Base-by-base conservation (phyloP, 78 protist genomes). In the Diacronema lutheri region DNA sequence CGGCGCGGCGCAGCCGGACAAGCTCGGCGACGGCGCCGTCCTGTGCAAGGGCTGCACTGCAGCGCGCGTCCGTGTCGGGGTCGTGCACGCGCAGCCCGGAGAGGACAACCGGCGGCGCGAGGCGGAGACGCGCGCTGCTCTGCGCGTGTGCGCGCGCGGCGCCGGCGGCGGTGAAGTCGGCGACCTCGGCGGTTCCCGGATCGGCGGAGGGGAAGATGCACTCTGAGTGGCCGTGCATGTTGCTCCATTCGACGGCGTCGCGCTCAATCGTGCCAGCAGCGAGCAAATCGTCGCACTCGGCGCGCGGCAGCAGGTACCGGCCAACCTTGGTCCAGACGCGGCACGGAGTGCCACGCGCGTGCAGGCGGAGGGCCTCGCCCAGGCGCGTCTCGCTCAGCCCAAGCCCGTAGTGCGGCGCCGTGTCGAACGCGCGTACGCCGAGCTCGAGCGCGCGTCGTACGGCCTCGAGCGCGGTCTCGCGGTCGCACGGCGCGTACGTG, bases 331-430 rank as follows among this genome's bases (percentile, higher is more conserved):
- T 65, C 35, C 35, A 26, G 37, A 33, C 38, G 1, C n/a, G 35
- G 20, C 19, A 29, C 38, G 72, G 35, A 2, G 44, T 9, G 20
- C 72, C 72, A 7, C 50, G 50, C 50, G 50, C 16, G 50, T 9
- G 50, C 37, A 2, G 1, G 37, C 9, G 31, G 37, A 65, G 31
- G 38, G 37, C 72, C 35, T 19, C 7, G 12, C 37, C 72, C 16
- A 65, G 23, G 37, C n/a, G 35, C 12, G n/a, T 11, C 72, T 65
- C 72, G n/a, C 35, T 25, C 37, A 11, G 12, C 16, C 72, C 72
- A 38, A 19, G n/a, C 37, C 72, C 72, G 72, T 65, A 65, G 44
- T 12, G 38, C 72, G 72, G 72, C 37, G 72, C 72, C 37, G 72
- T 65, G 37, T 65, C 72, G 35, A 65, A 19, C 37, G 72, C 23